phyloP scores from a whole-genome alignment of 768 basidiomycete genomes.

The Sutorius australiensis region DNA sequence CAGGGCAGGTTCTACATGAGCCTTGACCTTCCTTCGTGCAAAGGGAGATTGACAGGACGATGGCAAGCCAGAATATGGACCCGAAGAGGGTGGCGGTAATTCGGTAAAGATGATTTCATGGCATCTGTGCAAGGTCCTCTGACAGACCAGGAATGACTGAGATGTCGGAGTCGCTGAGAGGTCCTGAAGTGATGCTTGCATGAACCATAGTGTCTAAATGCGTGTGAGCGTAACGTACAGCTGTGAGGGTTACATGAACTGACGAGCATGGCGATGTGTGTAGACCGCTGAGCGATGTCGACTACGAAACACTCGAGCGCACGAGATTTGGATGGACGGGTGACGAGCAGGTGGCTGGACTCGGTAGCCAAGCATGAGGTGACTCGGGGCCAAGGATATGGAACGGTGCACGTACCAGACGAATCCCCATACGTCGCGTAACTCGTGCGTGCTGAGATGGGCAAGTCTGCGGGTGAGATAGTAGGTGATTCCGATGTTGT shows the following conservation, averaged over 20 bases:
- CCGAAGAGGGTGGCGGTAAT: constrained; percentile 57
- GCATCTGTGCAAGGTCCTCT: constrained; percentile 84
- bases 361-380: constrained; percentile 8
- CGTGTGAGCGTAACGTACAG: constrained; percentile 10
- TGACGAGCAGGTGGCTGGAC: constrained; percentile 86
- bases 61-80: constrained; percentile 64
- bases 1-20: constrained; percentile 67
- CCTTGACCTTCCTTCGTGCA: constrained; percentile 61
- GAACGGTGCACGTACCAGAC: constrained; percentile 55
- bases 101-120: constrained; percentile 97
- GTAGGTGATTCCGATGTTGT: constrained; percentile 90
- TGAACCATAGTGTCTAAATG: constrained; percentile 90
- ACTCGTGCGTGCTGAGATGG: constrained; percentile 62
- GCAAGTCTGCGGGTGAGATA: constrained; percentile 76
- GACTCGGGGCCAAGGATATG: background rate
- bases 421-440: constrained; percentile 87
- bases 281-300: constrained; percentile 82
- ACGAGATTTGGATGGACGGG: constrained; percentile 84
- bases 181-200: constrained; percentile 93
- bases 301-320: constrained; percentile 94
- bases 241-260: constrained; percentile 36
- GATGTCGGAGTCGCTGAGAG: constrained; percentile 53
- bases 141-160: constrained; percentile 84
- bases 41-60: constrained; percentile 48
- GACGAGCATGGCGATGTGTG: constrained; percentile 94